These are phyloP conservation scores for Adansonia digitata DNA, from an alignment of 345 rosid species.

Conservation along the genomic window DNA sequence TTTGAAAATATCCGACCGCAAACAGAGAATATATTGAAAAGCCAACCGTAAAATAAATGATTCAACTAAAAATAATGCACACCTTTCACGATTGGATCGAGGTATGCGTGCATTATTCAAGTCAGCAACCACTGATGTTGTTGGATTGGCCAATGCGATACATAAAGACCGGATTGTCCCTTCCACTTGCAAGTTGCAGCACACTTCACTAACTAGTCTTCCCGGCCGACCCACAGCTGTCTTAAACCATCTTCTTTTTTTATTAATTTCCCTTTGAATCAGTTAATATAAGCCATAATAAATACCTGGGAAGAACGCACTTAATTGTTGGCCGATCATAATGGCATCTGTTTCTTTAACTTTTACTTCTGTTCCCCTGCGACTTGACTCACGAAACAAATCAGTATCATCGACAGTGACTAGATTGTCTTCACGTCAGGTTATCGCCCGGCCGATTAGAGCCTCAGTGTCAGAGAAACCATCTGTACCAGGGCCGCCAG, in stretches of 20 bases:
- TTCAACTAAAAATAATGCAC: not conserved
- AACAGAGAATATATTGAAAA: too few species aligned
- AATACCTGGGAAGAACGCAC: not conserved
- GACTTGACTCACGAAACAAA: too few species aligned
- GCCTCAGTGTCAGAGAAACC: constrained; percentile 44
- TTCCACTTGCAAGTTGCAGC: not conserved
- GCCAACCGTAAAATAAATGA: not conserved
- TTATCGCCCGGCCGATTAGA: constrained; percentile 21
- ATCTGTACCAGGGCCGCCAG: not conserved
- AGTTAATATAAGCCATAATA: not conserved
- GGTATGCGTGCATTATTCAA: not conserved
- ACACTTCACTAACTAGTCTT: not conserved
- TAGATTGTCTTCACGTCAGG: not conserved
- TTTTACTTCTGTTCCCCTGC: not conserved
- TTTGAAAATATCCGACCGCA: too few species aligned
- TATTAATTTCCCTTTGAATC: not conserved
- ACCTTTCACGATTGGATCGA: not conserved
- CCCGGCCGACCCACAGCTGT: not conserved
- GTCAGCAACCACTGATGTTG: not conserved
- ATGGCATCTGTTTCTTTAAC: constrained; percentile 10
- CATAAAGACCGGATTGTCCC: not conserved
- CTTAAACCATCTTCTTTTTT: not conserved
- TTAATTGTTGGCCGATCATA: not conserved
- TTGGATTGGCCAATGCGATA: not conserved
- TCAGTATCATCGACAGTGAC: not conserved